phyloP scores from a whole-genome alignment of 345 rosid species.

The Gossypium sturtianum region DNA sequence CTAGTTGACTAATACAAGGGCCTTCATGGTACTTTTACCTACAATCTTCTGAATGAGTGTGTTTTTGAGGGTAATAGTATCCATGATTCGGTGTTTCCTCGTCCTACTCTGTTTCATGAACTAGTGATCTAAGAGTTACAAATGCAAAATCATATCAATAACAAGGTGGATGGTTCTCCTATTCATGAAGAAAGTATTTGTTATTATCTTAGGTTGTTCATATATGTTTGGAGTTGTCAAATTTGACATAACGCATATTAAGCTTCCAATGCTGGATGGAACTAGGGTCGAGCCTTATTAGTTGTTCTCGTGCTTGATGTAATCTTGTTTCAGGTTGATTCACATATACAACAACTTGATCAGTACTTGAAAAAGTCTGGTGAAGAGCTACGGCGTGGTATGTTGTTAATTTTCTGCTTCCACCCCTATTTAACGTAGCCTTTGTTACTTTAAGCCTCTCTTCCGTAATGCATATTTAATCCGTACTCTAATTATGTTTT shows the following conservation, averaged over 20 bases:
- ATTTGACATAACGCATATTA: background rate
- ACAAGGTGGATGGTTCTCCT: background rate
- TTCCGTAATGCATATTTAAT: background rate
- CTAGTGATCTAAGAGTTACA: slow-evolving; percentile 5
- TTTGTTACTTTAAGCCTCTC: background rate
- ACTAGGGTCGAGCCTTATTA: background rate
- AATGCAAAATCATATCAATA: background rate
- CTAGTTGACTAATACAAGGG: no score
- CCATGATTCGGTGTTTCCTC: background rate
- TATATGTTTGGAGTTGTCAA: background rate
- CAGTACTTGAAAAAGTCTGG: slow-evolving; percentile 72
- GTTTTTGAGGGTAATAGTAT: background rate
- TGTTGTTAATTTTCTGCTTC: background rate
- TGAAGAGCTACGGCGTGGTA: slow-evolving; percentile 82
- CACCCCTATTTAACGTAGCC: background rate
- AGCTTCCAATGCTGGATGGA: background rate
- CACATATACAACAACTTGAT: slow-evolving; percentile 94
- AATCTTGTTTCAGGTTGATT: slow-evolving; percentile 64
- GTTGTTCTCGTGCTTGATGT: background rate
- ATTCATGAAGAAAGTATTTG: background rate
- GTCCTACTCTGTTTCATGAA: background rate
- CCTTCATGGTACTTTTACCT: no score
- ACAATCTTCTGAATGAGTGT: background rate
- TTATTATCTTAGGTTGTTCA: background rate
- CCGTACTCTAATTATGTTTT: background rate